Percentiles rank a stretch among this genome's conserved stretches.
Evolutionary conservation across 352 stramenopile species (phyloP).

Genomic region (Phytopythium oedochilum): DNA sequence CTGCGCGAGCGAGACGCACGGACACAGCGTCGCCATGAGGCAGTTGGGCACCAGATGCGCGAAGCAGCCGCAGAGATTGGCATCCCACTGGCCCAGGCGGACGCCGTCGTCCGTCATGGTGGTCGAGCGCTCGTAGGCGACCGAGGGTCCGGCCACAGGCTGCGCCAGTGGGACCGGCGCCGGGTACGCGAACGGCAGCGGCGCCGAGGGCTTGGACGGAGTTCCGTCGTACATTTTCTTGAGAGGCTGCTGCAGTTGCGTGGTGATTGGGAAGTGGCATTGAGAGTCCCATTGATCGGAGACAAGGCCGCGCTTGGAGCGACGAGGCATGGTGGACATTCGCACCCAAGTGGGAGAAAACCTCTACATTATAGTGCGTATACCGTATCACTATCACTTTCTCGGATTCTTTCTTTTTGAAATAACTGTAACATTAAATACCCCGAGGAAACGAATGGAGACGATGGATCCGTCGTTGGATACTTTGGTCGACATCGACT

Average conservation of each 20-base stretch:
- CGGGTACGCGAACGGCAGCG: not conserved
- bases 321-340: too few species aligned
- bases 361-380: too few species aligned
- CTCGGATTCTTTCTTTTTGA: too few species aligned
- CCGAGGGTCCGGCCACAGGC: not conserved
- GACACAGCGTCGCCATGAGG: conserved; percentile 37
- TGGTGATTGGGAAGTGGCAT: not conserved
- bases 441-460: too few species aligned
- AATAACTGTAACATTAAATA: too few species aligned
- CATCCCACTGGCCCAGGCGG: conserved; percentile 26
- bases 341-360: too few species aligned
- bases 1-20: conserved; percentile 47
- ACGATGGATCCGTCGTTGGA: too few species aligned
- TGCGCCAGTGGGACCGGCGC: not conserved
- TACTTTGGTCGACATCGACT: too few species aligned
- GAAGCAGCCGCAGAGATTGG: conserved; percentile 36
- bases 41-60: conserved; percentile 44
- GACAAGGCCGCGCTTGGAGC: too few species aligned
- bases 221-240: not conserved
- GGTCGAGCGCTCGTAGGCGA: not conserved
- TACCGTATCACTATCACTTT: too few species aligned
- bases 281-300: too few species aligned
- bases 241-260: conserved; percentile 21
- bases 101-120: conserved; percentile 15
- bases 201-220: not conserved